Conservation (phyloP, 1,284 basidiomycete genomes). For the Moniliella sp. region DNA sequence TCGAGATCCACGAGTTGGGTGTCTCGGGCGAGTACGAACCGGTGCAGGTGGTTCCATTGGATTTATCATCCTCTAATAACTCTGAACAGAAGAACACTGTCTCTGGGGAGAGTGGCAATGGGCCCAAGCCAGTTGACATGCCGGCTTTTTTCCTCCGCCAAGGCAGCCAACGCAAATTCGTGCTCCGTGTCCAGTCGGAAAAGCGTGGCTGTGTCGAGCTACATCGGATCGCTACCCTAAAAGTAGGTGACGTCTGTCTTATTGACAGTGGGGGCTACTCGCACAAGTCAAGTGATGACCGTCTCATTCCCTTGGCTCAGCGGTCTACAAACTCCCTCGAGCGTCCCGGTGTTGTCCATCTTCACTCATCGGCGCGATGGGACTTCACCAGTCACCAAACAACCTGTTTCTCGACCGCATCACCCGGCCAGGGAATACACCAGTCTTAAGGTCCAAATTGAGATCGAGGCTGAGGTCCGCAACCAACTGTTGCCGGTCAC, state of each 20-base stretch:
- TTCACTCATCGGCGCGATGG: too few species aligned
- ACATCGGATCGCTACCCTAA: constrained; percentile 54
- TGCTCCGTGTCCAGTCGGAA: constrained; percentile 56
- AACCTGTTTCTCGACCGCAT: too few species aligned
- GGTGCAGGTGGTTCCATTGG: too few species aligned
- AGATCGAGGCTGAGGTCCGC: too few species aligned
- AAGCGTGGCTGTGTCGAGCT: constrained; percentile 73
- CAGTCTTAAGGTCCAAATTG: too few species aligned
- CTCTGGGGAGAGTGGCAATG: constrained; percentile 62
- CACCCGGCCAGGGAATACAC: too few species aligned
- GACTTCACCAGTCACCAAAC: too few species aligned
- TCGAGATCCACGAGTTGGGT: constrained; percentile 67
- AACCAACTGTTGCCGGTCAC: too few species aligned
- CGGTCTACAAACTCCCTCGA: constrained; percentile 11
- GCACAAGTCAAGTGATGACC: constrained; percentile 45
- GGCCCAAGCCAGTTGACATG: constrained; percentile 62
- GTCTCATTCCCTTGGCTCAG: constrained; percentile 13
- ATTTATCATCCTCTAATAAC: too few species aligned
- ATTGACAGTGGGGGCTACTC: constrained; percentile 62
- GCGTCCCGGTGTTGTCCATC: too few species aligned
- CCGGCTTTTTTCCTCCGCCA: constrained; percentile 74
- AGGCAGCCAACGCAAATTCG: constrained; percentile 66
- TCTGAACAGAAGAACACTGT: too few species aligned
- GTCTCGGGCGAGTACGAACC: constrained; percentile 65
- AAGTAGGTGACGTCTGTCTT: constrained; percentile 58